phyloP scores from a whole-genome alignment of 2,329 filamentous ascomycete genomes.

The Ophiostoma tasmaniense region DNA sequence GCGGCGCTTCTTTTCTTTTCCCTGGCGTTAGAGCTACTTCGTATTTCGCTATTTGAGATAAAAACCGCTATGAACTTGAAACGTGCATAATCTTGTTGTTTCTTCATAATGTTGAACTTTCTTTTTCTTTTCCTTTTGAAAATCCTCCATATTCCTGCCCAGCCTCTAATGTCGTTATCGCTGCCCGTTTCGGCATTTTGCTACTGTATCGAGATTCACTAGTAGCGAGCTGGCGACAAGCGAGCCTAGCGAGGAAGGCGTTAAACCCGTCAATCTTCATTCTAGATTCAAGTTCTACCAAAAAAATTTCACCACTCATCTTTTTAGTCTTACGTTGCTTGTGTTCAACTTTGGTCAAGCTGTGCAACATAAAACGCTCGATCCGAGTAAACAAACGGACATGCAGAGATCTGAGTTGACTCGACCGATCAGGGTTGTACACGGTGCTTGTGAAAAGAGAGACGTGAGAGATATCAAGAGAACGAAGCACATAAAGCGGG shows the following conservation, averaged over 20 bases:
- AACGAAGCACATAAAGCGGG: background rate
- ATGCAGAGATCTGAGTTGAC: background rate
- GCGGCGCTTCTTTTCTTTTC: background rate
- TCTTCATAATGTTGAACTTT: background rate
- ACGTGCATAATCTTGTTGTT: background rate
- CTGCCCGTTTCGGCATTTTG: background rate
- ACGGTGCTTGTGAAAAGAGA: background rate
- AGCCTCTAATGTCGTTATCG: background rate
- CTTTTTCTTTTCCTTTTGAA: background rate
- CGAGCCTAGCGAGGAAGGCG: background rate
- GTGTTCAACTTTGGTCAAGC: background rate
- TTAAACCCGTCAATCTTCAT: background rate
- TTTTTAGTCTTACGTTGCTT: background rate
- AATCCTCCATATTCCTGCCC: background rate
- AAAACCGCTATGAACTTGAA: background rate
- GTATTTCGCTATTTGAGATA: background rate
- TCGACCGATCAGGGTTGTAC: background rate
- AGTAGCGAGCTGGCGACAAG: background rate
- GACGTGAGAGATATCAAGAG: background rate
- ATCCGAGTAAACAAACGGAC: background rate
- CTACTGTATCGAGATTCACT: background rate
- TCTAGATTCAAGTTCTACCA: background rate
- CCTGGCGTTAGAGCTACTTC: too few relatives aligned
- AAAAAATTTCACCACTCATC: background rate
- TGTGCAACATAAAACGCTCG: constrained; percentile 2